phyloP scores from a whole-genome alignment of 352 stramenopile genomes.

The Phytophthora tentaculata region DNA sequence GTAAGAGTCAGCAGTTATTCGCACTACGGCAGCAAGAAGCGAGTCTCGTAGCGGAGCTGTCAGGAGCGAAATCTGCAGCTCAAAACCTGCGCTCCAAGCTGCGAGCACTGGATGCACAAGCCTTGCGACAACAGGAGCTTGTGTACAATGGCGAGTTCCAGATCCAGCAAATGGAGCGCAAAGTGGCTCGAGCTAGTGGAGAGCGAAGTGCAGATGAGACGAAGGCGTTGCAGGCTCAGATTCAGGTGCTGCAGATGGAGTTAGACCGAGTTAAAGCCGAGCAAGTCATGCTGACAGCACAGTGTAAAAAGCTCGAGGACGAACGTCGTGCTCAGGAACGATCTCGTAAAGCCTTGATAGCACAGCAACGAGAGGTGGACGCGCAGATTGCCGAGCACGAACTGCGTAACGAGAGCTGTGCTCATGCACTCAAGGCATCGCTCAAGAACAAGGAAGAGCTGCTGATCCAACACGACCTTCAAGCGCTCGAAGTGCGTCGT shows the following conservation, averaged over 20 bases:
- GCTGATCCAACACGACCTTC: conserved; percentile 94
- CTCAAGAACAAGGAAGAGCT: conserved; percentile 92
- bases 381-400: conserved; percentile 89
- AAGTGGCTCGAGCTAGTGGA: conserved; percentile 92
- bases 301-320: conserved; percentile 94
- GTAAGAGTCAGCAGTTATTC: conserved; percentile 90
- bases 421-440: conserved; percentile 81
- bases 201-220: conserved; percentile 96
- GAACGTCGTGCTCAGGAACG: conserved; percentile 86
- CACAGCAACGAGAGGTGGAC: conserved; percentile 82
- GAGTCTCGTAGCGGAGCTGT: conserved; percentile 92
- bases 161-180: conserved; percentile 97
- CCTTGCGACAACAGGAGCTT: conserved; percentile 92
- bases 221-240: conserved; percentile 90
- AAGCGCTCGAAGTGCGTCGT: conserved; percentile 93
- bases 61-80: conserved; percentile 83
- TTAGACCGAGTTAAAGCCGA: conserved; percentile 89
- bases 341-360: conserved; percentile 75
- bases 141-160: conserved; percentile 97
- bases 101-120: conserved; percentile 90
- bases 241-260: conserved; percentile 90
- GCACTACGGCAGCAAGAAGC: conserved; percentile 88
- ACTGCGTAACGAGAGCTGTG: conserved; percentile 91
- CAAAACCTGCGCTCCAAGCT: conserved; percentile 93
- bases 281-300: conserved; percentile 87